Base-by-base conservation (phyloP, 2,329 filamentous ascomycete species). In the Diplodia intermedia region DNA sequence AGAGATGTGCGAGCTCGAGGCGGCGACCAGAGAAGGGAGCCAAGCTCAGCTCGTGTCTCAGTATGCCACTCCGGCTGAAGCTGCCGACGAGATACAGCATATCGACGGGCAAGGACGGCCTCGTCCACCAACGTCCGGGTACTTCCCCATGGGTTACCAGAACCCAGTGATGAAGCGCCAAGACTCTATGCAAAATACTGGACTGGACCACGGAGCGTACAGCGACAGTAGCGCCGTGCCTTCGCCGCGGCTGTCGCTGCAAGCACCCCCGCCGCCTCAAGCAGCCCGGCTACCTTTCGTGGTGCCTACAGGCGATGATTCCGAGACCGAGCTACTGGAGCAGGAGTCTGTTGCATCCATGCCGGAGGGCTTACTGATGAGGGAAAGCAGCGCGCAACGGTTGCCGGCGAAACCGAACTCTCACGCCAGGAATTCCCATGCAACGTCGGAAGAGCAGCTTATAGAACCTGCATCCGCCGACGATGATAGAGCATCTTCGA, bases 1-100 rank as follows among this genome's bases (percentile, higher is more conserved):
- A 52, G 88, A 90, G 71, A 82, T 88, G 82, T 76, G 80, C 1
- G 82, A 87, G n/a, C 79, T 86, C 70, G 73, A 81, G 1, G 38
- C 2, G 56, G 75, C 11, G 4, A 26, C 31, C 66, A 73, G n/a
- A 71, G 74, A 9, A 70, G 76, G 29, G 69, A 75, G n/a, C 77
- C 71, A 15, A 70, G 78, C 33, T 76, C 80, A 78, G 23, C 78
- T 63, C 85, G 33, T 81, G 84, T 68, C 78, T 20, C 60, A 63
- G 31, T 52, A 52, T 14, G 47, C 29, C 12, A 50, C 43, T 18
- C 47, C 47, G 20, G 60, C 18, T 20, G 43, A 52, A 26, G 26
- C 12, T n/a, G 26, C 31, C 12, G 84, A 88, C 29, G 74, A 72
- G 7, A 77, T 78, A 31, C 75, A 75, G 33, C 72, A 73, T 8